A percentile compares a stretch with the other conserved stretches of the same genome.
Evolutionary conservation across 2,329 filamentous ascomycete genomes (phyloP).

Genomic region (Botryotinia calthae): DNA sequence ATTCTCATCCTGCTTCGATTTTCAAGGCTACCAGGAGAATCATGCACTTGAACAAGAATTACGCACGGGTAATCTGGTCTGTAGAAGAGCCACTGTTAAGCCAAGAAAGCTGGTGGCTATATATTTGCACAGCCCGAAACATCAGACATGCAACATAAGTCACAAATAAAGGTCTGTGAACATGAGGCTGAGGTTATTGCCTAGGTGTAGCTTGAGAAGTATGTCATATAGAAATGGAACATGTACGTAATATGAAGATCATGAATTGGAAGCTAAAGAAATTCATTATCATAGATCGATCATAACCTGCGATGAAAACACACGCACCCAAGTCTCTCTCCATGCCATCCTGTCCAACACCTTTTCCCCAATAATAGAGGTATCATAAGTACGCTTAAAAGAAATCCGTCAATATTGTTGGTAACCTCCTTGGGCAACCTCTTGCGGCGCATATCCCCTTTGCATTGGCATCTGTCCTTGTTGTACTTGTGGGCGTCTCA

Average conservation of each 20-base stretch:
- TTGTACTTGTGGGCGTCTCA: slow-evolving; percentile 31
- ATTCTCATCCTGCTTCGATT: neutral
- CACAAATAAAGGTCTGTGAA: neutral
- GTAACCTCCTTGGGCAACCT: slow-evolving; percentile 13
- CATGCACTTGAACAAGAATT: neutral
- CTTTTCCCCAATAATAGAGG: slow-evolving; percentile 14
- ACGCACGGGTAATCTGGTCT: neutral
- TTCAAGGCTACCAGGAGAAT: neutral
- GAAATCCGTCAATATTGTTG: slow-evolving; percentile 17
- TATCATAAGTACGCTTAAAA: slow-evolving; percentile 19
- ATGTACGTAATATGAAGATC: neutral
- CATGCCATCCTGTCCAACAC: slow-evolving; percentile 12
- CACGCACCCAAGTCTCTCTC: slow-evolving; percentile 16
- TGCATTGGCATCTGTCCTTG: slow-evolving; percentile 25
- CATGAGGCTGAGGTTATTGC: neutral
- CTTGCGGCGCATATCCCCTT: slow-evolving; percentile 12
- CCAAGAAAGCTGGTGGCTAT: neutral
- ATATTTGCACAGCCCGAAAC: neutral
- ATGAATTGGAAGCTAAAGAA: slow-evolving; percentile 11
- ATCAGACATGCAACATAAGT: neutral
- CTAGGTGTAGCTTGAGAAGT: neutral
- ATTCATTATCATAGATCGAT: slow-evolving; percentile 20
- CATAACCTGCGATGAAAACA: slow-evolving; percentile 12
- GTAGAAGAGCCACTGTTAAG: neutral
- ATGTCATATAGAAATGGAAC: neutral